Percentiles rank a stretch among this genome's conserved stretches.
These are phyloP conservation scores for Auriscalpium orientale DNA, from an alignment of 768 basidiomycete genomes.

Conservation along the genomic window DNA sequence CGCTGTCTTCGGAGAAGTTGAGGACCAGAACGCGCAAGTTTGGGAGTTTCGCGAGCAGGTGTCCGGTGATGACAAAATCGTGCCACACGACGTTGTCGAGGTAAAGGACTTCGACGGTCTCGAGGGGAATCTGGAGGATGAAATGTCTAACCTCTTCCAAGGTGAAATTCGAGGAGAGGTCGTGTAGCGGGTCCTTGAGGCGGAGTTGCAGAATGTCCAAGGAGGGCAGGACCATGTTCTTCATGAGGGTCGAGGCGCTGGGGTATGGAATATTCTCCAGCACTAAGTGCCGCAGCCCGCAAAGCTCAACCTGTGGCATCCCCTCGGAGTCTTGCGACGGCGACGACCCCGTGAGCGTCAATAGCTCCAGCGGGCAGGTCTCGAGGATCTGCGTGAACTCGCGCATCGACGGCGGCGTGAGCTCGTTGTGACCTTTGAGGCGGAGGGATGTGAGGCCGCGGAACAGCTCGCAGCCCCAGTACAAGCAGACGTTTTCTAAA, in stretches of 20 bases:
- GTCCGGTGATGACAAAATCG: not conserved
- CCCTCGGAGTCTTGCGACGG: not conserved
- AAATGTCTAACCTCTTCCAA: not conserved
- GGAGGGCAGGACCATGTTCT: not conserved
- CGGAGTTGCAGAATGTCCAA: not conserved
- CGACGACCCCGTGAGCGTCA: not conserved
- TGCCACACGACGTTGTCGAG: not conserved
- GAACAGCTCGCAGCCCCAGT: not conserved
- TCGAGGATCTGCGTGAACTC: not conserved
- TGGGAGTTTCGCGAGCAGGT: not conserved
- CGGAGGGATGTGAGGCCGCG: not conserved
- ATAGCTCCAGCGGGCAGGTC: not conserved
- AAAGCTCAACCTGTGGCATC: not conserved
- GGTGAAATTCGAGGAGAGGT: not conserved
- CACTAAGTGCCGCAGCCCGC: not conserved
- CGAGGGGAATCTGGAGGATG: not conserved
- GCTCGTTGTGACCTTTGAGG: not conserved
- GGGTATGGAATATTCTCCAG: not conserved
- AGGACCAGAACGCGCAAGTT: not conserved
- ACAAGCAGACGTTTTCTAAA: not conserved
- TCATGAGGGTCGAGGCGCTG: not conserved
- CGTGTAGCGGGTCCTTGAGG: not conserved
- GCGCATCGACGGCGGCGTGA: not conserved
- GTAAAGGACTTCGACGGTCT: not conserved
- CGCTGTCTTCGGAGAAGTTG: not conserved